phyloP scores from a whole-genome alignment of 768 basidiomycete genomes.

The Phylloporus rhodoxanthus region DNA sequence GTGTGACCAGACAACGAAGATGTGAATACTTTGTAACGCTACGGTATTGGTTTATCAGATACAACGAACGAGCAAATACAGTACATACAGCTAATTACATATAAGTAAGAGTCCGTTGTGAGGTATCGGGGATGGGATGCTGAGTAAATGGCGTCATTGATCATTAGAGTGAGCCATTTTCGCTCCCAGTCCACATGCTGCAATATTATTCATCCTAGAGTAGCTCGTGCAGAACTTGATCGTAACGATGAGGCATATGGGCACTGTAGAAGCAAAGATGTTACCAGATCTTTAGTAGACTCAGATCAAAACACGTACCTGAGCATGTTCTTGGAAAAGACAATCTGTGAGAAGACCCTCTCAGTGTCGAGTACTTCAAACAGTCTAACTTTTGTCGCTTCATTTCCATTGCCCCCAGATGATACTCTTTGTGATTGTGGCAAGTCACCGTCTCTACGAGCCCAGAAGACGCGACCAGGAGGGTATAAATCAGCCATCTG shows the following conservation, averaged over 20 bases:
- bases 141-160: neutral
- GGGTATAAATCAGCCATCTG: slow-evolving; percentile 65
- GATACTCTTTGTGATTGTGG: slow-evolving; percentile 40
- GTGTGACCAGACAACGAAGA: neutral
- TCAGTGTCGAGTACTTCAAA: slow-evolving; percentile 77
- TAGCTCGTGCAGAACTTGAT: slow-evolving; percentile 65
- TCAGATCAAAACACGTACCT: slow-evolving; percentile 40
- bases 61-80: too few species aligned
- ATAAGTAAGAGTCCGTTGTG: neutral
- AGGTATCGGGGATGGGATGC: slow-evolving; percentile 10
- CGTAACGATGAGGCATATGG: slow-evolving; percentile 79
- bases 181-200: neutral
- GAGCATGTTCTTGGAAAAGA: slow-evolving; percentile 80
- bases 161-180: neutral
- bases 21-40: neutral
- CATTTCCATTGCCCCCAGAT: slow-evolving; percentile 11
- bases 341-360: slow-evolving; percentile 72
- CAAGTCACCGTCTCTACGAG: slow-evolving; percentile 65
- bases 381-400: slow-evolving; percentile 53
- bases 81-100: too few species aligned
- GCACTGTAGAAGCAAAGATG: slow-evolving; percentile 37
- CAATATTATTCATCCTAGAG: slow-evolving; percentile 32
- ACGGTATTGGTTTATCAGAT: slow-evolving; percentile 8
- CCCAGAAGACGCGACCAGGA: slow-evolving; percentile 76
- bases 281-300: neutral